Evolutionary conservation across 768 basidiomycete genomes (phyloP).

Genomic region (Amanita rubescens): DNA sequence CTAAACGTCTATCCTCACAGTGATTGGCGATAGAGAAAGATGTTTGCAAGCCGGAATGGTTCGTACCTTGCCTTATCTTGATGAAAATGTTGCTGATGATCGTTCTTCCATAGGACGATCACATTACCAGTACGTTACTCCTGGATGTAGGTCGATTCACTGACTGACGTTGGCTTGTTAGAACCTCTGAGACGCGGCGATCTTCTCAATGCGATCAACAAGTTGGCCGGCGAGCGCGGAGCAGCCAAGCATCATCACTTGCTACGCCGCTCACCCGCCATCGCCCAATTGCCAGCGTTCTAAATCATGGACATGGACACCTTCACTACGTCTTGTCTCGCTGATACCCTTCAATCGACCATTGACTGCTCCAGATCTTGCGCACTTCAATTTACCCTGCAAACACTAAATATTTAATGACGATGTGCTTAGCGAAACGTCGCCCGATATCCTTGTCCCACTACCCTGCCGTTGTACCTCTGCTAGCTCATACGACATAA

Average conservation of each 20-base stretch:
- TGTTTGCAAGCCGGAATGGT: conserved; percentile 45
- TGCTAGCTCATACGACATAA: no score
- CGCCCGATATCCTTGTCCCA: no score
- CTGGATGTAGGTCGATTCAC: background rate
- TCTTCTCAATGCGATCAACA: conserved; percentile 74
- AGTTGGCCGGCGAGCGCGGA: conserved; percentile 62
- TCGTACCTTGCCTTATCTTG: conserved; percentile 8
- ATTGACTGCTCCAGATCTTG: background rate
- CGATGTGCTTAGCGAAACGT: no score
- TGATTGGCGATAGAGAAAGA: conserved; percentile 68
- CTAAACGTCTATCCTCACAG: conserved; percentile 27
- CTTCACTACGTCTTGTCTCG: background rate
- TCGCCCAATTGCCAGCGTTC: conserved; percentile 11
- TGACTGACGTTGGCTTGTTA: conserved; percentile 18
- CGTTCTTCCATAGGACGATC: conserved; percentile 43
- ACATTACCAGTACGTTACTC: conserved; percentile 62
- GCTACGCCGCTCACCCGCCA: conserved; percentile 23
- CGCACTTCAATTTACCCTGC: background rate
- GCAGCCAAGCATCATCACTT: conserved; percentile 30
- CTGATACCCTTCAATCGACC: background rate
- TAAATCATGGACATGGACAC: background rate
- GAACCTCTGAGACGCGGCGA: conserved; percentile 77
- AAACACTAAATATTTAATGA: background rate
- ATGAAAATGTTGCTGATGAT: background rate
- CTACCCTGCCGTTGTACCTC: no score